These are phyloP conservation scores for Melampsora abietis-canadensis DNA, from an alignment of 1,284 basidiomycete species.

Conservation along the genomic window DNA sequence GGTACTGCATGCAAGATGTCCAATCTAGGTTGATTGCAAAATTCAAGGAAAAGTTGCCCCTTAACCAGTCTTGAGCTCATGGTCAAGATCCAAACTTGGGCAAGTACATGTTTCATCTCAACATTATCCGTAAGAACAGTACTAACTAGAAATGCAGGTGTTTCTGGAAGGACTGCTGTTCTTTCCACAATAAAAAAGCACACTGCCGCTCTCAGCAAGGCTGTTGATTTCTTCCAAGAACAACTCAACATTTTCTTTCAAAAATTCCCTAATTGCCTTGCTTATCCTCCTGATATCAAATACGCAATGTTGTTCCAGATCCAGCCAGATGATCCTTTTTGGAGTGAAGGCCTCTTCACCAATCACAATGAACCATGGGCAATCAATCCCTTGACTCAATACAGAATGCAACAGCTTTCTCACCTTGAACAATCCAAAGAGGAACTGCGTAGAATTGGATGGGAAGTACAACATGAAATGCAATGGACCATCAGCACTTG, in stretches of 20 bases:
- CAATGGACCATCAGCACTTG: neutral
- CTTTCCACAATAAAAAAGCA: neutral
- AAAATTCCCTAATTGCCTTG: neutral
- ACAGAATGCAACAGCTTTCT: conserved; percentile 9
- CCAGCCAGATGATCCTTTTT: conserved; percentile 5
- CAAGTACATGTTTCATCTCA: neutral
- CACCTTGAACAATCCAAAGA: neutral
- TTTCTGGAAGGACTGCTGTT: neutral
- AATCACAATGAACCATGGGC: conserved; percentile 28
- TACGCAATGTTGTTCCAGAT: neutral
- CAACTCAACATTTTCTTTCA: neutral
- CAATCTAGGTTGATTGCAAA: neutral
- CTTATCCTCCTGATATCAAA: neutral
- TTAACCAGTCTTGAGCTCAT: neutral
- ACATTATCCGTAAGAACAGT: neutral
- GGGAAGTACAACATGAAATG: neutral
- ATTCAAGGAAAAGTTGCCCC: neutral
- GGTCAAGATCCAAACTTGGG: neutral
- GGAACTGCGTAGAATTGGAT: neutral
- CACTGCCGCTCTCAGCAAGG: neutral
- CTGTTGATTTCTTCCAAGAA: neutral
- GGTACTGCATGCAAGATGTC: neutral
- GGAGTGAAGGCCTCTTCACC: conserved; percentile 15
- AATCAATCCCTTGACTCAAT: conserved; percentile 7
- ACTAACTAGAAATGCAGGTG: neutral